These are phyloP conservation scores for Trypanosoma scelopori DNA, from an alignment of 208 protist species.

Conservation along the genomic window DNA sequence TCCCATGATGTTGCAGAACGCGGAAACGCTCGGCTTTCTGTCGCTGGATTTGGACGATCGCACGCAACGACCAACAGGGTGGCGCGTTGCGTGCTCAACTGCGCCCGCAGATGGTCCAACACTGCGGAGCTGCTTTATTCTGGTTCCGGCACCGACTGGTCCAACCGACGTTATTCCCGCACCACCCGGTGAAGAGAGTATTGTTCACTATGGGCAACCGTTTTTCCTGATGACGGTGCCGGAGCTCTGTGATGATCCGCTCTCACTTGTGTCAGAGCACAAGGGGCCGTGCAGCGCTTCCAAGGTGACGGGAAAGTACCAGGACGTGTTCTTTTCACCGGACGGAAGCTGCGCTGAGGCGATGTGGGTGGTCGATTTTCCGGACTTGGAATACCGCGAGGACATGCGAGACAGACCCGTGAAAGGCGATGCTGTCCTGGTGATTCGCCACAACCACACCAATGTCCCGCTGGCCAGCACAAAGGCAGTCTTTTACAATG, in stretches of 20 bases:
- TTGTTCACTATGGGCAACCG: constrained; percentile 91
- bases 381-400: constrained; percentile 72
- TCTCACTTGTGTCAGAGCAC: constrained; percentile 75
- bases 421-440: constrained; percentile 58
- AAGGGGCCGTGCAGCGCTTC: constrained; percentile 61
- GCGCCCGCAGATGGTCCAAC: constrained; percentile 48
- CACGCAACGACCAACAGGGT: constrained; percentile 42
- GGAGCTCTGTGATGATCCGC: constrained; percentile 64
- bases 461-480: constrained; percentile 60
- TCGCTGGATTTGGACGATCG: constrained; percentile 85
- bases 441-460: constrained; percentile 84
- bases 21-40: constrained; percentile 69
- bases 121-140: constrained; percentile 68
- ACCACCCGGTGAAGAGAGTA: constrained; percentile 69
- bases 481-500: constrained; percentile 71
- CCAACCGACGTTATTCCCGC: constrained; percentile 69
- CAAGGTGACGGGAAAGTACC: constrained; percentile 65
- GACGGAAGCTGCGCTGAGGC: constrained; percentile 58
- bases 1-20: constrained; percentile 85
- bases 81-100: constrained; percentile 70
- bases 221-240: constrained; percentile 84
- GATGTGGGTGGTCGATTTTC: constrained; percentile 81
- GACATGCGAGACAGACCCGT: constrained; percentile 87
- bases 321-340: constrained; percentile 84
- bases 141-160: constrained; percentile 65